Evolutionary conservation across 129 eudicot genomes (phyloP), one percentile per base, ranked within the genome.

Genomic region (Daucus carota): DNA sequence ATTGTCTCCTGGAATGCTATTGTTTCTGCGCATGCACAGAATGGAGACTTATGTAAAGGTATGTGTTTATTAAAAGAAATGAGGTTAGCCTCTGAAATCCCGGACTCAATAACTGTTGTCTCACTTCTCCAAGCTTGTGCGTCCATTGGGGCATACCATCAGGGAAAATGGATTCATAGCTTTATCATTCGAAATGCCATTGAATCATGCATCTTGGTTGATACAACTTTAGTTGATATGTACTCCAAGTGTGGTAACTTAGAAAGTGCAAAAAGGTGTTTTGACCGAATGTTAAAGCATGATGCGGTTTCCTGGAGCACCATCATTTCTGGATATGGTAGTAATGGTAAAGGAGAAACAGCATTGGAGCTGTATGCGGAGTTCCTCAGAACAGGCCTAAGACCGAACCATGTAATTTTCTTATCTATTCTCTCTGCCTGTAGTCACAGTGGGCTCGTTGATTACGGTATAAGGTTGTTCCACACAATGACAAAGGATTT

Each of bases 91-190:
- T 77, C 62, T 43, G 84, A 87, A 73, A 73, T 65, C 75, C 99
- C 99, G 41, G 95, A 94, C 83, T 87, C 84, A 3, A 76, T 94
- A 72, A 94, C 99, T 13, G 84, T 88, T 47, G 86, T 88, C 36
- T 91, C 92, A 32, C 91, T 95, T 77, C 96, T 95, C 42, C 97
- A 92, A 82, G 83, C 90, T 54, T 95, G 97, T 88, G 97, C 97
- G 17, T 92, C 92, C 24, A 79, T 78, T 72, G 99, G 99, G 54
- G 99, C 99, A 50, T 84, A 87, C 75, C 87, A 91, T 74, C 97
- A 87, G 40, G 99, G 99, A 17, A 95, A 85, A 68, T 88, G 86
- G 87, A 84, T 92, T 47, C 99, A 95, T 82, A 89, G 76, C 73
- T 88, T 84, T 68, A 76, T 88, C 33, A 44, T 91, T 32, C 84